Evolutionary conservation across 768 basidiomycete species (phyloP).

Genomic region (Pleurotus salmoneostramineus): DNA sequence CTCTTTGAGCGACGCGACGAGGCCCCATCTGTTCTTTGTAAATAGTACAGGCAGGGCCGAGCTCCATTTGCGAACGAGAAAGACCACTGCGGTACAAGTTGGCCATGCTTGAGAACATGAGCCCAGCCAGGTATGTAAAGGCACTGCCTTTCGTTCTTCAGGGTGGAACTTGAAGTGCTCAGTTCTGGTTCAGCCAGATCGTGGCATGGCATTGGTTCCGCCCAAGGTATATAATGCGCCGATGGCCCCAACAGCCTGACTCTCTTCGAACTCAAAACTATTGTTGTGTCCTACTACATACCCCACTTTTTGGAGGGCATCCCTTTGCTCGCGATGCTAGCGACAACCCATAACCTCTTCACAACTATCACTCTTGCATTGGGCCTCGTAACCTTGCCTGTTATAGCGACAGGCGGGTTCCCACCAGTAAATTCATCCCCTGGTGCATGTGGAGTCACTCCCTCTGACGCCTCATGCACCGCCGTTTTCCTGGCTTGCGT

Average conservation of each 20-base stretch:
- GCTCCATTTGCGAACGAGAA: no score
- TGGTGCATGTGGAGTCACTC: slow-evolving; percentile 9
- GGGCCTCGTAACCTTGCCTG: not conserved
- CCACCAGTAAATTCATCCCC: slow-evolving; percentile 10
- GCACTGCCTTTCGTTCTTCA: not conserved
- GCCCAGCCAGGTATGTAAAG: no score
- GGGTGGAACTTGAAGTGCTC: not conserved
- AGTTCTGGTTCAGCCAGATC: not conserved
- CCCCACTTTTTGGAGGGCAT: not conserved
- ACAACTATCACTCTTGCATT: not conserved
- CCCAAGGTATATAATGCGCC: not conserved
- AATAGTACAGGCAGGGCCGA: no score
- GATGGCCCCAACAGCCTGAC: not conserved
- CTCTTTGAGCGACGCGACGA: no score
- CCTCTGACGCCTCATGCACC: slow-evolving; percentile 11
- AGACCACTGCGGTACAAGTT: no score
- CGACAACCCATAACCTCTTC: not conserved
- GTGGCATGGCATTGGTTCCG: not conserved
- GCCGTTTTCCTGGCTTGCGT: slow-evolving; percentile 11
- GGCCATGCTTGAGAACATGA: no score
- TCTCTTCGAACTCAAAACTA: not conserved
- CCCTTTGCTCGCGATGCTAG: slow-evolving; percentile 2
- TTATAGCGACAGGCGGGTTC: slow-evolving; percentile 11
- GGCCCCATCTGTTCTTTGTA: no score
- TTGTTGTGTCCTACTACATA: not conserved